Base-by-base conservation (phyloP, 208 protist genomes). In the Strigomonas galati region DNA sequence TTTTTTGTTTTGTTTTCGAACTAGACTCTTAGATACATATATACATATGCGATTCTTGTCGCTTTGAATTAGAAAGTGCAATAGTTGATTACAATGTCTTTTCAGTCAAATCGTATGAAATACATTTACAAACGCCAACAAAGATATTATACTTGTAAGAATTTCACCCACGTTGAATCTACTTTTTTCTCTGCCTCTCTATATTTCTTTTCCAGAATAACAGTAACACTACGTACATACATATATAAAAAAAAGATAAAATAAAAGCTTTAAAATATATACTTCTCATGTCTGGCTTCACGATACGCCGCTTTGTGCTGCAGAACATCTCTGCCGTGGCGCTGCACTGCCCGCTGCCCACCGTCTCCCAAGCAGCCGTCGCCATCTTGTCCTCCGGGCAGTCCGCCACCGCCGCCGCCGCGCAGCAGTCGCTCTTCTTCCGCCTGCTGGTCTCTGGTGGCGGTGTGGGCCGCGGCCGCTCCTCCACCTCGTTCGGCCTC, bases 281-380 rank as follows among this genome's bases (percentile, higher is more conserved):
- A 37, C 3, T 59, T 10, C 44, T 4, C 21, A 87, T 88, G 82
- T 77, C 79, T 12, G 81, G 82, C 26, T 71, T 91, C 55, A 82
- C 76, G 2, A 69, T 86, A 27, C 75, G 84, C 19, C 76, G 80
- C 17, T 83, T 94, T 28, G 78, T 90, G 51, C 68, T 91, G 37
- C 76, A 91, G 53, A 89, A 94, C 68, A 75, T 91, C 35, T 70
- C 65, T 54, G 79, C 88, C 1, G 84, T 94, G 19, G 66, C 72
- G 40, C 64, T 79, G 48, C 82, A 88, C 76, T 74, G 78, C 58
- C 88, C 84, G 27, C 65, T 86, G 23, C 57, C 76, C 15, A 21
- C 69, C 52, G 40, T 83, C 52, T 44, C 81, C 21, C 46, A 43
- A 5, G 69, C 74, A 0, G 73, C 67, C 12, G 17, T 75, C 32